Evolutionary conservation across 805 yeast species (phyloP).

Genomic region (Isabelozyma pseudorhagii): DNA sequence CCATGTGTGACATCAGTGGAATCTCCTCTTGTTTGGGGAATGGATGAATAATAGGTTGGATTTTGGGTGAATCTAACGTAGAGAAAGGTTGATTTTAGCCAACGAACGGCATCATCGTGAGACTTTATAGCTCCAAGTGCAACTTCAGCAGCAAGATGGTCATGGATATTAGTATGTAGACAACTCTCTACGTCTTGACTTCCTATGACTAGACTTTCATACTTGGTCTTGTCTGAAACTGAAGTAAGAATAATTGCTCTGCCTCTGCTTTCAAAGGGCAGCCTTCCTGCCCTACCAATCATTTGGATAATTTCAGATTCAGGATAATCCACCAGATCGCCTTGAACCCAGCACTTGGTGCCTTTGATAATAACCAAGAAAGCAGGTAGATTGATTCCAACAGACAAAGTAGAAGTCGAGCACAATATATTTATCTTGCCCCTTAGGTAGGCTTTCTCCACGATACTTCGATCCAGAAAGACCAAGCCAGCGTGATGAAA

Average conservation of each 20-base stretch:
- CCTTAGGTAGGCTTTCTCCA: constrained; percentile 43
- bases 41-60: constrained; percentile 33
- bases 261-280: constrained; percentile 51
- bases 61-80: constrained; percentile 41
- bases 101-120: constrained; percentile 35
- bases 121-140: constrained; percentile 34
- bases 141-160: constrained; percentile 13
- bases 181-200: constrained; percentile 46
- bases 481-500: constrained; percentile 61
- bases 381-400: constrained; percentile 62
- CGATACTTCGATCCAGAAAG: constrained; percentile 39
- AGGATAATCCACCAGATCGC: constrained; percentile 50
- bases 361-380: constrained; percentile 60
- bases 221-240: constrained; percentile 25
- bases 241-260: constrained; percentile 51
- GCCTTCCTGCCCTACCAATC: constrained; percentile 68
- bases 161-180: constrained; percentile 12
- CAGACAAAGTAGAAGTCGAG: constrained; percentile 58
- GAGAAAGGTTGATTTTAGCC: constrained; percentile 49
- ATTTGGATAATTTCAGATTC: constrained; percentile 56
- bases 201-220: constrained; percentile 41
- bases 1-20: constrained; percentile 1
- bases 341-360: constrained; percentile 55
- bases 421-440: constrained; percentile 46
- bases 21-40: not conserved